These are phyloP conservation scores for Cinchona pubescens DNA, from an alignment of 257 asterid genomes.

Conservation along the genomic window DNA sequence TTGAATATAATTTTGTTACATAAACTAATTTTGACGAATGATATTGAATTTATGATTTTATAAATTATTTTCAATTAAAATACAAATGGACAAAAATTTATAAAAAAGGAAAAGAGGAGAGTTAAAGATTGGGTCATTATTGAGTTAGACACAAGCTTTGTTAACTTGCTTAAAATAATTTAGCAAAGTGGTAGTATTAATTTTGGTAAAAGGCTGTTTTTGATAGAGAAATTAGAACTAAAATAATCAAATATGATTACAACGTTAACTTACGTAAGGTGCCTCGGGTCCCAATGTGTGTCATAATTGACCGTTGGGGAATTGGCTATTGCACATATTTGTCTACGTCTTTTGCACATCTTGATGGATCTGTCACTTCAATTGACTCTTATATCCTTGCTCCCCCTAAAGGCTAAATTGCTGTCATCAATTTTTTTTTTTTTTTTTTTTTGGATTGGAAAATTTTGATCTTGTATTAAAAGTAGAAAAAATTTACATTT, in stretches of 20 bases:
- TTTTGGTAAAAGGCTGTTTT: constrained; percentile 36
- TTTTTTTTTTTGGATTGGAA: no score
- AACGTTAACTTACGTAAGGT: constrained; percentile 7
- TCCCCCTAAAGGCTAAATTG: background rate
- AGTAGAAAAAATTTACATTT: no score
- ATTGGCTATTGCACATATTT: constrained; percentile 2
- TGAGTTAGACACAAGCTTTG: background rate
- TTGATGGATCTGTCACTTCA: background rate
- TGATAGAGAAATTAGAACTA: constrained; percentile 2
- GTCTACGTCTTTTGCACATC: constrained; percentile 2
- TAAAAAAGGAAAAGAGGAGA: background rate
- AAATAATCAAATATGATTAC: constrained; percentile 22
- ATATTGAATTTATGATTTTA: no score
- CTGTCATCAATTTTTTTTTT: background rate
- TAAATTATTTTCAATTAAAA: no score
- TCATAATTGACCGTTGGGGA: constrained; percentile 27
- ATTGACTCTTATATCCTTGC: background rate
- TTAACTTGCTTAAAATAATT: background rate
- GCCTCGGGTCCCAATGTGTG: background rate
- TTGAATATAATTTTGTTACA: no score
- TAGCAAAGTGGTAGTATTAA: constrained; percentile 6
- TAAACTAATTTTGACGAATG: no score
- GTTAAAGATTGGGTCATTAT: background rate
- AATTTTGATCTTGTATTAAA: no score
- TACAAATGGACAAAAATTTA: background rate